Base-by-base conservation (phyloP, 2,329 filamentous ascomycete genomes). In the Amauroascus niger region DNA sequence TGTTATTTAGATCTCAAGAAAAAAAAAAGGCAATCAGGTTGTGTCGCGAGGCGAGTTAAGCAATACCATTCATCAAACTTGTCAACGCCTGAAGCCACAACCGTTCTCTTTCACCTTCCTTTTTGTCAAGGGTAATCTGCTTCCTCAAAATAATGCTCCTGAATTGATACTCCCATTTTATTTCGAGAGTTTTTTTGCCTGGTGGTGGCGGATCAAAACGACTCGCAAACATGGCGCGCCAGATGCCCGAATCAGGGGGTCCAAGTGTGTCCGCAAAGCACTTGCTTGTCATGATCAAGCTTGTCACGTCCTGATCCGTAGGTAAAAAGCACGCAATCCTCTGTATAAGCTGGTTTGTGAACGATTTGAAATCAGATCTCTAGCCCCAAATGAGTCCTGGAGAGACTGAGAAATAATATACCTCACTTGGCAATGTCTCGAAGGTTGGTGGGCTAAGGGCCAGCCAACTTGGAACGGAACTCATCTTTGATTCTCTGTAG, bases 101-200 rank as follows among this genome's bases (percentile, higher is more conserved):
- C 5, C 58, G 55, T 37, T 67, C 58, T 11, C 57, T 58, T 16
- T 60, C 53, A 7, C 58, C 57, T 33, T 68, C 60, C 1, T 60
- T 57, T 9, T 61, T 53, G 16, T 52, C 57, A 49, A 69, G 67
- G n/a, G 55, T 60, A 6, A 68, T 61, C 3, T 56, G 53, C 32
- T 63, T 59, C 0, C 55, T 39, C 13, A 74, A 59, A 6, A 70
- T 65, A 30, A 69, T 60, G 6, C 63, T 56, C n/a, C 70, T 66
- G 26, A 62, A 61, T 47, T 68, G 58, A 53, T 72, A 72, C 35
- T 71, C 69, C 0, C 53, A 26, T 26, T 60, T 63, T 24, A 71
- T 59, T 20, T 69, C 62, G 1, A 46, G 33, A 1, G 62, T 59
- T 6, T 48, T 39, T 35, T 55, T 56, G 11, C 62, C 54, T 1